Conservation (phyloP, 441 rosid genomes). For the Eutrema salsugineum region DNA sequence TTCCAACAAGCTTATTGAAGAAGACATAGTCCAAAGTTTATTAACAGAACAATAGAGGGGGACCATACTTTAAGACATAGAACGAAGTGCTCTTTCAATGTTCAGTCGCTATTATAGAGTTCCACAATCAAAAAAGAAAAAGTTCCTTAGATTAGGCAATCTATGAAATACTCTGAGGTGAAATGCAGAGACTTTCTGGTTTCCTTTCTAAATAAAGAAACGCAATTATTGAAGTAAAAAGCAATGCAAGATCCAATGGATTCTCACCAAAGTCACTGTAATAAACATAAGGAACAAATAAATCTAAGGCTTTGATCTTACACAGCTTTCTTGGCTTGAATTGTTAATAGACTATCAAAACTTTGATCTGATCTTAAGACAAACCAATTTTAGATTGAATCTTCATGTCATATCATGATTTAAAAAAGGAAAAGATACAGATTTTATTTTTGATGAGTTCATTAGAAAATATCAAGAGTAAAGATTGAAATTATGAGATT, state of each 20-base stretch:
- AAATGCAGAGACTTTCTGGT: neutral
- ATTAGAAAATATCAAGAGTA: neutral
- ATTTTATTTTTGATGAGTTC: neutral
- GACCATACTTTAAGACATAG: conserved; percentile 36
- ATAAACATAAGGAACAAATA: neutral
- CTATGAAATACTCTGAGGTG: neutral
- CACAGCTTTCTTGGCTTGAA: neutral
- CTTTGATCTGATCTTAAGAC: neutral
- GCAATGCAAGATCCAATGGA: conserved; percentile 2
- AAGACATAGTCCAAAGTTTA: conserved; percentile 31
- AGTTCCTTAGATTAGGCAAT: neutral
- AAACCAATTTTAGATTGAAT: conserved; percentile 1
- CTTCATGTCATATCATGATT: neutral
- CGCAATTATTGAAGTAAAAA: neutral
- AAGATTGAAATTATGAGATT: neutral
- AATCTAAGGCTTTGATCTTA: neutral
- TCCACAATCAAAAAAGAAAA: neutral
- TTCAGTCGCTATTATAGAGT: conserved; percentile 7
- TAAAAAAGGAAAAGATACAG: neutral
- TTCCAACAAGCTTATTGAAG: conserved; percentile 34
- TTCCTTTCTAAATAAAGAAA: neutral
- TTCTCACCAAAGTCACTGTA: neutral
- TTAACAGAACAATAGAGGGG: conserved; percentile 44
- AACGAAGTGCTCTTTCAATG: neutral
- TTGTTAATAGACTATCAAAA: neutral